Base-by-base conservation (phyloP, 2,329 filamentous ascomycete species). In the Monilinia fructicola region DNA sequence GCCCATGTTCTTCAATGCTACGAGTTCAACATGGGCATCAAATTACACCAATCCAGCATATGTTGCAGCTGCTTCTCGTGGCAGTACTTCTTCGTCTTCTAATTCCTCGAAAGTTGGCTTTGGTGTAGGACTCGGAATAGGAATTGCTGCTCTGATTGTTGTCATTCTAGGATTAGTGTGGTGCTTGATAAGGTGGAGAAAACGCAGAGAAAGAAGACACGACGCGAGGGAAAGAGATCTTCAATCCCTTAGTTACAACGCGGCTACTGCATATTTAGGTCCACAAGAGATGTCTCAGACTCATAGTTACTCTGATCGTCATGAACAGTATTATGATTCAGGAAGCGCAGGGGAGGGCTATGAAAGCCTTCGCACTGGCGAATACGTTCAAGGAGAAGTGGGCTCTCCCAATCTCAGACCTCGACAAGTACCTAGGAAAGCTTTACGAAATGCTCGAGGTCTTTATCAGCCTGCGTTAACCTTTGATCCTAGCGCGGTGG, bases 71-170 rank as follows among this genome's bases (percentile, higher is more conserved):
- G 66, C 69, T 44, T 65, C 69, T 10, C 65, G 66, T 12, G 69
- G 68, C 10, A 68, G 67, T 11, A 35, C 73, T 9, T 69, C 68
- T 6, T 68, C 70, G 6, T 73, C 76, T 23, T 77, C 77, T 11
- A 71, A 71, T 12, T 69, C 72, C 1, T 67, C 67, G 26, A 84
- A 82, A 58, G 78, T 89, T 5, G 87, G 87, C 0, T 78, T 91
- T 0, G 88, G 88, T 0, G 78, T 89, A 2, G 89, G 89, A 0
- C 74, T 92, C 1, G 88, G 89, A 1, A 77, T 92, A 1, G 89
- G 88, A 1, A 74, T 89, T 1, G 78, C 84, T 0, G 78, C 84
- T 1, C 73, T 86, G 2, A 68, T 86, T 11, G 76, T 80, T 0
- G 77, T 82, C 0, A 70, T 83, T 2, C 31, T 85, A 0, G 71